Conservation (phyloP, 208 protist species). For the Leishmania major region DNA sequence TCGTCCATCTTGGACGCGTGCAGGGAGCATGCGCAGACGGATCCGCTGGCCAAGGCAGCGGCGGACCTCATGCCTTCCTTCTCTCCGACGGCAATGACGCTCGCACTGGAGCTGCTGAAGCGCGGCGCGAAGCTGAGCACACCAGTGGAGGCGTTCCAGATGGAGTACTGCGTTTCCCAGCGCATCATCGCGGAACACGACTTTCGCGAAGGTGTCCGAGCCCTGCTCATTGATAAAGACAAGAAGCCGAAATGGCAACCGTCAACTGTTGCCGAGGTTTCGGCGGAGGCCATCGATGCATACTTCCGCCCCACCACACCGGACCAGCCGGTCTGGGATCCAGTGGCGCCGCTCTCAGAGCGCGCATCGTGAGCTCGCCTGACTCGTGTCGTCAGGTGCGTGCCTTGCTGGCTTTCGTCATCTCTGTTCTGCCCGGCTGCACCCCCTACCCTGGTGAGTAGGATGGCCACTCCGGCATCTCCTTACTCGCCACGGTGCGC, state of each 20-base stretch:
- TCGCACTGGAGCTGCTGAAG: constrained; percentile 62
- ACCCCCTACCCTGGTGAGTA: not conserved
- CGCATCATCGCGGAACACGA: constrained; percentile 42
- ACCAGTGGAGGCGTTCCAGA: constrained; percentile 53
- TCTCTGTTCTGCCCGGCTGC: not conserved
- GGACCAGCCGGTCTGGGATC: constrained; percentile 51
- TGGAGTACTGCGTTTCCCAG: constrained; percentile 66
- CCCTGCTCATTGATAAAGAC: constrained; percentile 83
- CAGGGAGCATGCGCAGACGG: constrained; percentile 19
- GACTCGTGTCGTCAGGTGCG: not conserved
- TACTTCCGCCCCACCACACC: constrained; percentile 38
- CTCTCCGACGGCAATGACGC: constrained; percentile 60
- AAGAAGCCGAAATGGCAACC: constrained; percentile 82
- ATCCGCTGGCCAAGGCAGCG: constrained; percentile 37
- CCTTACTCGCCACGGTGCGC: not conserved
- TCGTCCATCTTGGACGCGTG: constrained; percentile 51
- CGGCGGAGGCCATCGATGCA: constrained; percentile 23
- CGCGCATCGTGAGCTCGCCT: not conserved
- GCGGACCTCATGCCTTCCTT: constrained; percentile 35
- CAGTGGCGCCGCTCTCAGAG: constrained; percentile 28
- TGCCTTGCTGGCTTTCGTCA: not conserved
- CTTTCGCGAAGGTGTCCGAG: constrained; percentile 83
- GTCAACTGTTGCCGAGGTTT: constrained; percentile 52
- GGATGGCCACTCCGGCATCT: not conserved
- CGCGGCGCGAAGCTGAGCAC: constrained; percentile 36